Base-by-base conservation (phyloP, 2,329 filamentous ascomycete genomes). In the Penicillium sp. region DNA sequence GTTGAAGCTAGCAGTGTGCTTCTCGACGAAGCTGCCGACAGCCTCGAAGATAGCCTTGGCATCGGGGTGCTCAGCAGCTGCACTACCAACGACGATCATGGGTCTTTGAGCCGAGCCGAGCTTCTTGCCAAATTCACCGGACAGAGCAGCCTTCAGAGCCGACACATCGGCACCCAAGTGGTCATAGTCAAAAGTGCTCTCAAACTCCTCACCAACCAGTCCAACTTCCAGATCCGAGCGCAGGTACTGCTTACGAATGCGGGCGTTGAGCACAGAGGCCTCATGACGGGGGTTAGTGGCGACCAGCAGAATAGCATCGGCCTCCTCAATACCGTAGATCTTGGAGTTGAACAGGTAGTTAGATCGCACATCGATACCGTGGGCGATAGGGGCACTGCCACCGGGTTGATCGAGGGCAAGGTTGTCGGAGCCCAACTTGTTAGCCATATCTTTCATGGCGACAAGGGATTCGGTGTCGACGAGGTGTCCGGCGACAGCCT, bases 341-440 rank as follows among this genome's bases (percentile, higher is more conserved):
- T 84, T 91, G 37, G 93, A 96, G 84, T 99, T 99, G 84, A 99
- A 97, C 45, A 91, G 83, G 78, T 96, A 99, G 81, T 95, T 99
- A 57, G 92, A 90, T 63, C 93, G 90, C 57, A 98, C 85, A 70
- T 99, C 95, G 61, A 97, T 80, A 75, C 95, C 95, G 77, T 99
- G 95, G 35, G 93, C 90, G 61, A 97, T 80, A 14, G 95, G 95
- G 63, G 88, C 82, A 76, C 84, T 89, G 61, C 95, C 95, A 55
- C 86, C 86, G 39, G 92, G 90, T 72, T 93, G 93, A 74, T 99
- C 95, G 45, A 98, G 85, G 60, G 92, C 91, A 59, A 99, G 82
- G 76, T 98, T 99, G 67, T 99, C 95, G 3, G 95, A 98, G 60
- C 92, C 92, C 62, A 99, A 89, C 78, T 88, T 93, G 84, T 99